A percentile compares a stretch with the other conserved stretches of the same genome.
Evolutionary conservation across 768 basidiomycete genomes (phyloP).

Genomic region (Tephrocybe sp.): DNA sequence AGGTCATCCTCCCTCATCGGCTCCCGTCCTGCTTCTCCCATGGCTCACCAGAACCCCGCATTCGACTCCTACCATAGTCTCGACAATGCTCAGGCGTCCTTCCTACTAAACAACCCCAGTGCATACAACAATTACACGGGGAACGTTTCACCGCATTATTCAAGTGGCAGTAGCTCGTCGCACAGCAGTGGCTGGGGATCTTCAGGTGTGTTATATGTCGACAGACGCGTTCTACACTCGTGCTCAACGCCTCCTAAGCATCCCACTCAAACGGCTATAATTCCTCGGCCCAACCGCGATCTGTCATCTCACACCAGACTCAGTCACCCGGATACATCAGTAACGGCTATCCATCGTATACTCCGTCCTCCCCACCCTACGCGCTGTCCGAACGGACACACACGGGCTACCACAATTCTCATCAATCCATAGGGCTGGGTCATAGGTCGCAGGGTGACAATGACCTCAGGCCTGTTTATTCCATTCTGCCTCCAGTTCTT

Average conservation of each 20-base stretch:
- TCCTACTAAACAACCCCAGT: slow-evolving; percentile 6
- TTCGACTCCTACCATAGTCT: slow-evolving; percentile 13
- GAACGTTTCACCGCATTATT: slow-evolving; percentile 10
- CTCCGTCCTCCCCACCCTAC: slow-evolving; percentile 8
- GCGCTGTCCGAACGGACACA: slow-evolving; percentile 4
- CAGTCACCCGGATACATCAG: slow-evolving; percentile 2
- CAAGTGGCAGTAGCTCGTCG: slow-evolving; percentile 5
- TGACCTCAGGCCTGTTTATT: slow-evolving; percentile 10
- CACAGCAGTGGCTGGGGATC: slow-evolving; percentile 9
- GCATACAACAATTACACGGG: slow-evolving; percentile 15
- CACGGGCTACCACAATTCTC: slow-evolving; percentile 9
- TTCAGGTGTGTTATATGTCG: slow-evolving; percentile 3
- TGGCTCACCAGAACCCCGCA: slow-evolving; percentile 12
- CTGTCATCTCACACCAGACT: background rate
- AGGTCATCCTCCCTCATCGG: slow-evolving; percentile 2
- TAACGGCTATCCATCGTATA: slow-evolving; percentile 7
- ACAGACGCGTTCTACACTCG: background rate
- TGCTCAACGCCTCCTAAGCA: background rate
- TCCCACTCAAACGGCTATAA: background rate
- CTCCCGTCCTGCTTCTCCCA: slow-evolving; percentile 1
- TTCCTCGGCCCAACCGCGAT: slow-evolving; percentile 9
- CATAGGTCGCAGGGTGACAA: slow-evolving; percentile 12
- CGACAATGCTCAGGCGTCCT: slow-evolving; percentile 15
- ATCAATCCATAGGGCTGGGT: slow-evolving; percentile 1
- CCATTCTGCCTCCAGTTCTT: slow-evolving; percentile 11